Evolutionary conservation across 1,284 basidiomycete genomes (phyloP).

Genomic region (Malassezia slooffiae): DNA sequence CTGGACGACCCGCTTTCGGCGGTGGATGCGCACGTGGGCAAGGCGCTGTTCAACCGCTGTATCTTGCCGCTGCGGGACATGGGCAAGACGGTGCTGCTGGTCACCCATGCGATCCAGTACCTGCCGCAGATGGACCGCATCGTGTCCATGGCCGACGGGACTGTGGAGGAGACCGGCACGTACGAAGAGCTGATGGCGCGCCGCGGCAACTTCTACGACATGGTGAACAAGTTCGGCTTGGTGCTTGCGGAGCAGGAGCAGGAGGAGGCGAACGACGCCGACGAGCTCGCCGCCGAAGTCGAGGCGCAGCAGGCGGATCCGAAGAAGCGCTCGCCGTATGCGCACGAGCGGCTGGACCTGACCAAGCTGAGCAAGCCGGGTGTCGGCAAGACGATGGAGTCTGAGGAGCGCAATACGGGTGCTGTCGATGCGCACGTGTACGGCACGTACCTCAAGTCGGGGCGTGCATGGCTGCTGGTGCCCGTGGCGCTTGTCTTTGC

Average conservation of each 20-base stretch:
- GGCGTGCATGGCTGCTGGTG: slow-evolving; percentile 53
- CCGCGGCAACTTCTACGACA: slow-evolving; percentile 52
- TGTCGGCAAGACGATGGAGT: slow-evolving; percentile 24
- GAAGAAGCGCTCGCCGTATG: not conserved
- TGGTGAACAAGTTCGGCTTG: slow-evolving; percentile 13
- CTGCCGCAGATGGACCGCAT: slow-evolving; percentile 57
- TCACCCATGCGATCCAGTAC: slow-evolving; percentile 49
- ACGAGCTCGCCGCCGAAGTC: slow-evolving; percentile 12
- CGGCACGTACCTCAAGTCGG: slow-evolving; percentile 57
- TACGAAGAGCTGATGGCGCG: slow-evolving; percentile 55
- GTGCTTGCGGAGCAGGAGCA: slow-evolving; percentile 5
- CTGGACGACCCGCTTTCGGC: slow-evolving; percentile 67
- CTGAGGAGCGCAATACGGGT: slow-evolving; percentile 41
- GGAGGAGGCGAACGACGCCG: slow-evolving; percentile 12
- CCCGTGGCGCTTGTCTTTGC: slow-evolving; percentile 56
- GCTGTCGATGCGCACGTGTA: slow-evolving; percentile 53
- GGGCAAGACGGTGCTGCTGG: slow-evolving; percentile 40
- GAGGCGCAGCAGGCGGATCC: slow-evolving; percentile 1
- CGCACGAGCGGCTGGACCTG: no score
- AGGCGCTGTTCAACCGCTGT: slow-evolving; percentile 42
- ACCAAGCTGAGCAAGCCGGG: slow-evolving; percentile 4
- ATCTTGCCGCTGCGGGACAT: slow-evolving; percentile 28
- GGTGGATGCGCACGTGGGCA: slow-evolving; percentile 45
- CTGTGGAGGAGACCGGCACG: slow-evolving; percentile 57
- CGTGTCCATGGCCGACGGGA: slow-evolving; percentile 63